Evolutionary conservation across 148 eudicot species (phyloP), one percentile per base, ranked within the genome.

Genomic region (Cornus suecica): DNA sequence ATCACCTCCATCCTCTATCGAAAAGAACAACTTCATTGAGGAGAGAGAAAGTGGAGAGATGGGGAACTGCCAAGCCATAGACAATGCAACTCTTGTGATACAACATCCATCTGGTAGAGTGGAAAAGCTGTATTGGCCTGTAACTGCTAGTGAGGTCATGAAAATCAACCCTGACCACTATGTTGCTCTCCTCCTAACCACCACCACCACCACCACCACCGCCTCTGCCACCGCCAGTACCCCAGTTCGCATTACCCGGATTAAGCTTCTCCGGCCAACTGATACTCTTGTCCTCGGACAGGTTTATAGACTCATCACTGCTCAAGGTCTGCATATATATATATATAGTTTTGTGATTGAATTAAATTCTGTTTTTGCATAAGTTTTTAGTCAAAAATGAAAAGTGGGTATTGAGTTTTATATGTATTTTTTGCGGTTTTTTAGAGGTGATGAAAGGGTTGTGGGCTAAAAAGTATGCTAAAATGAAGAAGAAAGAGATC

Each of bases 21-120:
- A 51, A 3, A 42, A 62, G 58, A 73, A 37, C 42, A 37, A 22
- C 0, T 73, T 29, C 61, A 27, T 25, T 18, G 22, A 26, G 72
- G 37, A 76, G 60, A 81, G 68, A 78, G 71, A 78, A 68, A 72
- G 66, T 66, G 78, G 54, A 72, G 70, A 86, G 65, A 94, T 94
- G 99, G 99, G 99, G 65, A 94, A 94, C 68, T 94, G 99, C 78
- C 99, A 94, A 85, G 97, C 99, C 51, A 79, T 94, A 9, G 99
- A 94, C 77, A 88, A 89, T 83, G 99, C 97, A 77, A 86, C 86
- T 61, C 80, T 92, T 28, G 85, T 92, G 63, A 81, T 94, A 52
- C 99, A 94, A 77, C 92, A 88, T 76, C 96, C 92, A 80, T 72
- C 66, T 83, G 99, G 97, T 5, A 90, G 82, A 68, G 83, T 76